These are phyloP conservation scores for Sclerotiophoma versabilis DNA, from an alignment of 2,329 filamentous ascomycete genomes.

Conservation along the genomic window DNA sequence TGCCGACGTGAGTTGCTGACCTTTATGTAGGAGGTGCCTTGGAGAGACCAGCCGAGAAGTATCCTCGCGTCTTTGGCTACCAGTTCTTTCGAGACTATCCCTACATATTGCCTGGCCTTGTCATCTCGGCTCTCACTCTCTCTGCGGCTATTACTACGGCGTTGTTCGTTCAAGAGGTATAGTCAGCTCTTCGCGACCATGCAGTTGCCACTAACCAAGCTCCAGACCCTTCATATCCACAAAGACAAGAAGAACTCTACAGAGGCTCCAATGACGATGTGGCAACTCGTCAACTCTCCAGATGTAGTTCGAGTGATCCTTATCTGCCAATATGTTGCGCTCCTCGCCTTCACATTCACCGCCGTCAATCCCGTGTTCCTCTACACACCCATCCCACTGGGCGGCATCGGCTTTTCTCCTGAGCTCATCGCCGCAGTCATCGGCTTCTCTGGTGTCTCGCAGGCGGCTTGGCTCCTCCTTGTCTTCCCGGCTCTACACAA, in stretches of 20 bases:
- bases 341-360: slow-evolving; percentile 75
- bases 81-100: slow-evolving; percentile 70
- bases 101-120: slow-evolving; percentile 70
- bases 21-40: slow-evolving; percentile 66
- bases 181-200: background rate
- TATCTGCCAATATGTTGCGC: slow-evolving; percentile 70
- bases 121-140: slow-evolving; percentile 62
- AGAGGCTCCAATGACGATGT: slow-evolving; percentile 53
- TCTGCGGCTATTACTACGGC: slow-evolving; percentile 60
- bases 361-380: slow-evolving; percentile 73
- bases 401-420: slow-evolving; percentile 70
- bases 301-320: slow-evolving; percentile 72
- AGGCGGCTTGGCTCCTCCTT: slow-evolving; percentile 75
- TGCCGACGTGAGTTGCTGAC: slow-evolving; percentile 7
- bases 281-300: slow-evolving; percentile 66
- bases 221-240: slow-evolving; percentile 43
- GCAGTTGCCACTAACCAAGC: slow-evolving; percentile 2
- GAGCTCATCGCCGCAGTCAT: slow-evolving; percentile 72
- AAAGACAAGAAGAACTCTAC: slow-evolving; percentile 24
- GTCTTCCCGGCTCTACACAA: slow-evolving; percentile 73
- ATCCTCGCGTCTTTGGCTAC: slow-evolving; percentile 63
- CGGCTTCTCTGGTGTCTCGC: slow-evolving; percentile 68
- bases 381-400: slow-evolving; percentile 67
- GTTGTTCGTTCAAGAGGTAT: slow-evolving; percentile 68
- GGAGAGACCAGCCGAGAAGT: slow-evolving; percentile 71